Evolutionary conservation across 306 rosid species (phyloP).

Genomic region (Coriaria nepalensis): DNA sequence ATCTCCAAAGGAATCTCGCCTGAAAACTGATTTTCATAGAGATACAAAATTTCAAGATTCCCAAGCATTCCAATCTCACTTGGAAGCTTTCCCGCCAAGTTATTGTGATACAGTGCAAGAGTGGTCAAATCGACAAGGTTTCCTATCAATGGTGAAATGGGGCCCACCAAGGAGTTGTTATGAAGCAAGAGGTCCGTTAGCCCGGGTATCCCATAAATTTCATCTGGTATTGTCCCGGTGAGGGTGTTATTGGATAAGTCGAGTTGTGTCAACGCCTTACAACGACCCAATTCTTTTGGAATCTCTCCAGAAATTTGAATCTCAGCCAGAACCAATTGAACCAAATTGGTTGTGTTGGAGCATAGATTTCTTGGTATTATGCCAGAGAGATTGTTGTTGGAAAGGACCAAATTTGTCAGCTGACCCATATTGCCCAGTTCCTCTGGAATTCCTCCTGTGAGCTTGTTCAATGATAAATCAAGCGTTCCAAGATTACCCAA

Average conservation of each 20-base stretch:
- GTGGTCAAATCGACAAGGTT: slow-evolving; percentile 51
- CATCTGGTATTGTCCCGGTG: slow-evolving; percentile 66
- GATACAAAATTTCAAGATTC: slow-evolving; percentile 53
- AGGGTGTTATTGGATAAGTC: slow-evolving; percentile 77
- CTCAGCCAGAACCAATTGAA: slow-evolving; percentile 44
- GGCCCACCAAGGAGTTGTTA: slow-evolving; percentile 78
- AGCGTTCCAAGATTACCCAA: slow-evolving; percentile 56
- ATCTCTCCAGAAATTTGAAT: slow-evolving; percentile 47
- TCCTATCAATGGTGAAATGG: slow-evolving; percentile 56
- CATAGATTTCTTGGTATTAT: slow-evolving; percentile 50
- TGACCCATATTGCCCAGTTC: slow-evolving; percentile 60
- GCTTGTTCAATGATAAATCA: slow-evolving; percentile 65
- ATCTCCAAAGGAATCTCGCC: slow-evolving; percentile 72
- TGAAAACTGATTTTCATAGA: slow-evolving; percentile 69
- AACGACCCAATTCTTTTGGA: slow-evolving; percentile 52
- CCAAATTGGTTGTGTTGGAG: slow-evolving; percentile 65
- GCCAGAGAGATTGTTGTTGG: slow-evolving; percentile 58
- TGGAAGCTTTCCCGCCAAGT: slow-evolving; percentile 55
- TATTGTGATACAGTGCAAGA: slow-evolving; percentile 65
- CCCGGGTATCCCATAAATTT: slow-evolving; percentile 33
- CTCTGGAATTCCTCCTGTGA: slow-evolving; percentile 53
- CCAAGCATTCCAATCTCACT: slow-evolving; percentile 78
- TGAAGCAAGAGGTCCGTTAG: slow-evolving; percentile 68
- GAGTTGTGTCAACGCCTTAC: slow-evolving; percentile 55
- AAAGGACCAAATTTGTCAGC: slow-evolving; percentile 47